Base-by-base conservation (phyloP, 768 basidiomycete genomes). In the Auricularia heimuer region DNA sequence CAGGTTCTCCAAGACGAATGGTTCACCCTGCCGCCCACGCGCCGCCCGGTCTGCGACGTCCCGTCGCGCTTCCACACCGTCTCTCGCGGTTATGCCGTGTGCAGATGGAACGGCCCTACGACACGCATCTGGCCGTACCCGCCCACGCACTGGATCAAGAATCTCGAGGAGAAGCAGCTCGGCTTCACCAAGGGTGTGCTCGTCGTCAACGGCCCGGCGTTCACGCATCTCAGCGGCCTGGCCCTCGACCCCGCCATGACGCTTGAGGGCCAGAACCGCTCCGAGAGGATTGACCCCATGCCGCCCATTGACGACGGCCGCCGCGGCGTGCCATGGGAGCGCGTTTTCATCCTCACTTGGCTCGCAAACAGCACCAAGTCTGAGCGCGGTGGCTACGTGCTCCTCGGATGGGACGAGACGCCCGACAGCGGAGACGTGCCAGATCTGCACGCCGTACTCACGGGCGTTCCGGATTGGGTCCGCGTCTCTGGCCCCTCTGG, bases 291-390 rank as follows among this genome's bases (percentile, higher is more conserved):
- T 10, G 29, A 60, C 6, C 29, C 14, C 7, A 6, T 12, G 8
- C 14, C 12, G 11, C 56, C 56, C 24, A 35, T 29, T 7, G 56
- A 60, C 34, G 56, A 60, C 56, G 56, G 56, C 12, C 24, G 29
- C 24, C 56, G 56, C 56, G 56, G 56, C 56, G 56, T 60, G 4
- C 56, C 56, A 29, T 60, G 56, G 56, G 56, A 60, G 29, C 56
- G 56, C 29, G 34, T 60, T 18, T 60, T 60, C 56, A 34, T 60
- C 24, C 16, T 60, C 3, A 35, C 14, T 10, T 60, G 56, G 56
- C 56, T 4, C 56, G 12, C 34, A 1, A 60, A 35, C 18, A 33
- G 4, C 29, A 29, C 24, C 16, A 34, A 24, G 24, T 12, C 29
- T 1, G 29, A 60, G 56, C 56, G 56, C 24, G 56, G 56, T 4